Conservation (phyloP, 225 moss, liverwort and hornwort species). For the Marchantia paleacea region DNA sequence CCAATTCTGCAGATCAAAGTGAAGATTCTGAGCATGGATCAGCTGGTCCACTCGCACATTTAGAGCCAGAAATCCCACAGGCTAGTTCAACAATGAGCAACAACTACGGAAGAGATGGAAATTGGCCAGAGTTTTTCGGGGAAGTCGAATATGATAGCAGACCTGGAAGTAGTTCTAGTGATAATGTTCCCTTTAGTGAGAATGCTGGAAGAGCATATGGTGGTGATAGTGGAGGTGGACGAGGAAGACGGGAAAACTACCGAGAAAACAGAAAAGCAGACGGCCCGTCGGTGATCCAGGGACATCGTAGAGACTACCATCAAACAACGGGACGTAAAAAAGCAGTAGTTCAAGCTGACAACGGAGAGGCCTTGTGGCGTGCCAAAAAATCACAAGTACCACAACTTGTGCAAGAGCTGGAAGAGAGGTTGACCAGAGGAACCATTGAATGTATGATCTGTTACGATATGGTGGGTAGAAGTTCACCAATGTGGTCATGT, state of each 20-base stretch:
- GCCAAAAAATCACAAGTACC: constrained; percentile 61
- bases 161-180: constrained; percentile 31
- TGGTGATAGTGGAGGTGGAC: not conserved
- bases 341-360: constrained; percentile 11
- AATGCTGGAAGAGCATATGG: constrained; percentile 16
- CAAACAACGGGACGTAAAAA: not conserved
- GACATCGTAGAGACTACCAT: constrained; percentile 25
- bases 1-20: not conserved
- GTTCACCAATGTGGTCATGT: constrained; percentile 87
- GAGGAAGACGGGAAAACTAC: constrained; percentile 13
- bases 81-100: not conserved
- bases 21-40: not conserved
- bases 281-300: constrained; percentile 4
- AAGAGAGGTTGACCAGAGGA: constrained; percentile 76
- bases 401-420: constrained; percentile 87
- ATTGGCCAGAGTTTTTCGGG: constrained; percentile 13
- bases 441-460: constrained; percentile 94
- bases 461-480: constrained; percentile 77
- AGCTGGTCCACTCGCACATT: not conserved
- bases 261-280: not conserved
- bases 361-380: constrained; percentile 40
- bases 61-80: not conserved
- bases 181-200: constrained; percentile 14
- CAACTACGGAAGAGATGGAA: constrained; percentile 24
- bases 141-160: constrained; percentile 16